Base-by-base conservation (phyloP, 1,284 basidiomycete genomes). In the Erythrobasidium hasegawianum region DNA sequence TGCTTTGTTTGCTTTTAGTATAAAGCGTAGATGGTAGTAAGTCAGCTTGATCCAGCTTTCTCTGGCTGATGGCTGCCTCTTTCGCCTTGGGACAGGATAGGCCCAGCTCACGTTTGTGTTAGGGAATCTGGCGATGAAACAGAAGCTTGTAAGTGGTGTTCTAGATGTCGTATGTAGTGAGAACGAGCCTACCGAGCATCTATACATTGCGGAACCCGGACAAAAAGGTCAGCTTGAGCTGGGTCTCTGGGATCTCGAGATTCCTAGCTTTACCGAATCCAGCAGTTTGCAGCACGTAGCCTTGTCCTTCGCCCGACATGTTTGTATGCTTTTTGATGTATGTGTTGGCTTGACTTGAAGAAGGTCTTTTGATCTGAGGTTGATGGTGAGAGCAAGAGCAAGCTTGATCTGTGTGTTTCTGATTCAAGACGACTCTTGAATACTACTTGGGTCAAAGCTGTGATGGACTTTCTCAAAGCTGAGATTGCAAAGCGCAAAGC, bases 401-500 rank as follows among this genome's bases (percentile, higher is more conserved):
- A 8, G 20, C 7, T 18, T 24, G n/a, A n/a, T 47, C 5, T 41
- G n/a, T n/a, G n/a, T n/a, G n/a, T n/a, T n/a, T 33, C 33, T 33
- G 33, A 33, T 33, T 33, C 33, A 33, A 33, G 33, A 33, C 33
- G 4, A 33, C 33, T 33, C 33, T n/a, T n/a, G n/a, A n/a, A n/a
- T n/a, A n/a, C 33, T 11, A 5, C 33, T 33, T 33, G 33, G n/a
- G n/a, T n/a, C n/a, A n/a, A n/a, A 33, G 11, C 41, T 10, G 52
- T 22, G 33, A 94, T 94, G 90, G 87, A 94, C 75, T 85, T 85
- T 26, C 85, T 94, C 73, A 89, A 88, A 74, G 86, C 90, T 64
- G 90, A 95, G 79, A 88, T 97, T 70, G 87, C 86, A 22, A 96
- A 97, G 78, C 87, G 92, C 73, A 95, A 94, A 76, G 81, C 83